phyloP scores from a whole-genome alignment of 2,329 filamentous ascomycete genomes.

The Hymenoscyphus repandus region DNA sequence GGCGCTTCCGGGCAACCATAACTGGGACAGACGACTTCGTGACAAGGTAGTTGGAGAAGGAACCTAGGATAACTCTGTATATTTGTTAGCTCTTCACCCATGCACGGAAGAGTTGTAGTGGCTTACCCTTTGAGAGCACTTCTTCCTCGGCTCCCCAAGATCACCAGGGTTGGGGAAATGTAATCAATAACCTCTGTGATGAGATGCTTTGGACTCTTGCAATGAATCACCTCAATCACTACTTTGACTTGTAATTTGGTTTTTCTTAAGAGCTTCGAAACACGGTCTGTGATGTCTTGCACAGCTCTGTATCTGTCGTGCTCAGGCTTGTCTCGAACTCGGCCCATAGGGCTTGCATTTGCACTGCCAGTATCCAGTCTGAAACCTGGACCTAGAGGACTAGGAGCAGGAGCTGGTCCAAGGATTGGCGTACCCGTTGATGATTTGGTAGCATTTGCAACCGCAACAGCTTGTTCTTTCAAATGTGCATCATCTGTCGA shows the following conservation, averaged over 20 bases:
- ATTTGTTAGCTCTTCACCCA: slow-evolving; percentile 29
- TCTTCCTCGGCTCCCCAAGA: slow-evolving; percentile 84
- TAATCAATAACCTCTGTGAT: slow-evolving; percentile 97
- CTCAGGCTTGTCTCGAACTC: slow-evolving; percentile 58
- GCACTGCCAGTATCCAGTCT: slow-evolving; percentile 21
- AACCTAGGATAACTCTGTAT: slow-evolving; percentile 80
- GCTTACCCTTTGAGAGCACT: slow-evolving; percentile 88
- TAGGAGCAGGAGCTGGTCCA: slow-evolving; percentile 13
- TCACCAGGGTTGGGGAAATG: slow-evolving; percentile 84
- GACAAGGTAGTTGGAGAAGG: slow-evolving; percentile 95
- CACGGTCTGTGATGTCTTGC: slow-evolving; percentile 77
- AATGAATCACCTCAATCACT: slow-evolving; percentile 94
- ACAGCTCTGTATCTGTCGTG: slow-evolving; percentile 76
- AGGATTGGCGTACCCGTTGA: slow-evolving; percentile 25
- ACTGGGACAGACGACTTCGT: slow-evolving; percentile 95
- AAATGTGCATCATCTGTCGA: slow-evolving; percentile 62
- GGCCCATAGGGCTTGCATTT: slow-evolving; percentile 30
- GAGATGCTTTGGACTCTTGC: slow-evolving; percentile 94
- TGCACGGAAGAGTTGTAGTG: not conserved
- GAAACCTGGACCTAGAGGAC: slow-evolving; percentile 19
- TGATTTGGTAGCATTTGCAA: slow-evolving; percentile 47
- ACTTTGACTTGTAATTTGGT: slow-evolving; percentile 89
- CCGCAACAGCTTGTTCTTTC: slow-evolving; percentile 70
- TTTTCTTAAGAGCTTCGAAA: slow-evolving; percentile 81
- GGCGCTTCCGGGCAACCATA: slow-evolving; percentile 91